Evolutionary conservation across 371 early-diverging fungal genomes (phyloP).

Genomic region (Rhizomucor miehei): DNA sequence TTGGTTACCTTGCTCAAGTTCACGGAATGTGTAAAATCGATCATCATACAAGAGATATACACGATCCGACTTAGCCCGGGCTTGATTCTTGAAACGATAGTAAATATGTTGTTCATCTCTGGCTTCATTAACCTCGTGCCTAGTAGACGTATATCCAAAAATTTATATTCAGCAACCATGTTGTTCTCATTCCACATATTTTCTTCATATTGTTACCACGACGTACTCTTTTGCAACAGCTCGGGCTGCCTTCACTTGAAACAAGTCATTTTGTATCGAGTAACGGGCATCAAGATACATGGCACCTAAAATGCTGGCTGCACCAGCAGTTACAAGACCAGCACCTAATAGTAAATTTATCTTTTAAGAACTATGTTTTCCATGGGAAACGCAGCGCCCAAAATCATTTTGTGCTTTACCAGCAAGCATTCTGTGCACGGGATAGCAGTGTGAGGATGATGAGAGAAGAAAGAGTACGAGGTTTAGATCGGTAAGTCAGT

Average conservation of each 20-base stretch:
- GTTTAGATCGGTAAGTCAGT: too few relatives aligned
- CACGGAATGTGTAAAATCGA: constrained; percentile 22
- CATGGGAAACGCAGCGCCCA: too few relatives aligned
- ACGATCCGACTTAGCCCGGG: constrained; percentile 17
- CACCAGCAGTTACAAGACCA: too few relatives aligned
- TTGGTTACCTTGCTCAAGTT: constrained; percentile 20
- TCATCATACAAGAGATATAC: constrained; percentile 24
- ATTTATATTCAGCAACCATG: not conserved
- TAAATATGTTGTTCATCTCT: constrained; percentile 17
- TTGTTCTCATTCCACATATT: too few relatives aligned
- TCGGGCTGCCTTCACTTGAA: not conserved
- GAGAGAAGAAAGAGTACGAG: too few relatives aligned
- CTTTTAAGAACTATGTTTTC: too few relatives aligned
- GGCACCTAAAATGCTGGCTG: constrained; percentile 11
- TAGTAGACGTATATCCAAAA: not conserved
- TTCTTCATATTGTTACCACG: not conserved
- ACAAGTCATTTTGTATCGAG: constrained; percentile 14
- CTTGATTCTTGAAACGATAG: constrained; percentile 24
- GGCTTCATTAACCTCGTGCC: not conserved
- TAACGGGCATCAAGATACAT: constrained; percentile 26
- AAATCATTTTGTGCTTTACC: too few relatives aligned
- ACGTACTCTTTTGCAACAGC: not conserved
- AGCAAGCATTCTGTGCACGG: too few relatives aligned
- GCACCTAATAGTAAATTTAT: too few relatives aligned
- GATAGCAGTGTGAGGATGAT: too few relatives aligned